These are phyloP conservation scores for Leucogyrophana mollusca DNA, from an alignment of 768 basidiomycete genomes.

Conservation along the genomic window DNA sequence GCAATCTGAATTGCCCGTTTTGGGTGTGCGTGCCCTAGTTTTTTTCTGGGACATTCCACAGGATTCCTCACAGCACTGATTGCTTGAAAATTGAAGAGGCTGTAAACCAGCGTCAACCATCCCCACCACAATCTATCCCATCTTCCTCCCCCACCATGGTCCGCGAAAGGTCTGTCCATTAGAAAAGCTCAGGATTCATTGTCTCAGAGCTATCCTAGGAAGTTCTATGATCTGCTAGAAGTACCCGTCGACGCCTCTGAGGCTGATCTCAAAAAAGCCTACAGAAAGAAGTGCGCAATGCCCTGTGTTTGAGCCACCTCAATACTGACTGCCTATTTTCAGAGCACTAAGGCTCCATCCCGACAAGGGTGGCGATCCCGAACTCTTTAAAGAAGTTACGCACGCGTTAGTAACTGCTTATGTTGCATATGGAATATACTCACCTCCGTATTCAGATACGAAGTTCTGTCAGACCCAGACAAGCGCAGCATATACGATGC, in stretches of 20 bases:
- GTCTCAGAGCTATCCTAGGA: constrained; percentile 41
- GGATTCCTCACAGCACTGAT: constrained; percentile 24
- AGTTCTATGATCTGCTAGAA: constrained; percentile 93
- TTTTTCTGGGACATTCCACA: constrained; percentile 39
- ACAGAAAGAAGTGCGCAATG: constrained; percentile 77
- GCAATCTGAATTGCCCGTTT: too few relatives aligned
- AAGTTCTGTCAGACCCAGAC: constrained; percentile 86
- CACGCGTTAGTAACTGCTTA: constrained; percentile 70
- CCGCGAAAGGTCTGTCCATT: constrained; percentile 58
- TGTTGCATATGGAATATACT: constrained; percentile 8
- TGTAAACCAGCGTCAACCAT: constrained; percentile 12
- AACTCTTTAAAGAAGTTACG: constrained; percentile 96
- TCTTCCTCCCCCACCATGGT: constrained; percentile 47
- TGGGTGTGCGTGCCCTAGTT: too few relatives aligned
- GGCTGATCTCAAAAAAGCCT: constrained; percentile 89
- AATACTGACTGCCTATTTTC: constrained; percentile 7
- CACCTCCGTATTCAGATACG: constrained; percentile 57
- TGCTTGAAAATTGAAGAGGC: constrained; percentile 14
- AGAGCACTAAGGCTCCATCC: constrained; percentile 87
- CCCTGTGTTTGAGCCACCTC: constrained; percentile 2
- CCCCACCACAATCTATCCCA: constrained; percentile 8
- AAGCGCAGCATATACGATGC: constrained; percentile 84
- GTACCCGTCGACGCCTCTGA: constrained; percentile 78
- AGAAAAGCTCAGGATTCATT: constrained; percentile 7
- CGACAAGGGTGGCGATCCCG: constrained; percentile 95